These are phyloP conservation scores for Fraxinus albicans DNA, from an alignment of 305 asterid species.

Conservation along the genomic window DNA sequence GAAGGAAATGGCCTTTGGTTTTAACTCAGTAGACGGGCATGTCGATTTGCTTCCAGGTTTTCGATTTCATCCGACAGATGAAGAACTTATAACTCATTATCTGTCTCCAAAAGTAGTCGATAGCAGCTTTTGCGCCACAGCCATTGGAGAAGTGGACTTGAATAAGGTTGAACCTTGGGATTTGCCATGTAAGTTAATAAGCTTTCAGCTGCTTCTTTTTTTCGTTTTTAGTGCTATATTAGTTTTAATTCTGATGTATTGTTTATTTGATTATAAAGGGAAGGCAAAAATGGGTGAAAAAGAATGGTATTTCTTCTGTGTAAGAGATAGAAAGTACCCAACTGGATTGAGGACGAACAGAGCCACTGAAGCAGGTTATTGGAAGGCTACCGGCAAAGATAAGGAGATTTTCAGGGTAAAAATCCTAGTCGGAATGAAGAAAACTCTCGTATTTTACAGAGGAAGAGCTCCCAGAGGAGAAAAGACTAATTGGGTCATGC, in stretches of 20 bases:
- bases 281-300: constrained; percentile 87
- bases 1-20: constrained; percentile 39
- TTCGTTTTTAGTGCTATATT: background rate
- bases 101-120: constrained; percentile 63
- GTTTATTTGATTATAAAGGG: constrained; percentile 38
- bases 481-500: constrained; percentile 92
- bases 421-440: constrained; percentile 81
- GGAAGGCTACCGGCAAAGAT: constrained; percentile 98
- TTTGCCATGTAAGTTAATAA: constrained; percentile 67
- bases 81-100: constrained; percentile 84
- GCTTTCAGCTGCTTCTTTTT: too few species aligned
- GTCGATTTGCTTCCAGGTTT: constrained; percentile 87
- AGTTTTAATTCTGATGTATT: background rate
- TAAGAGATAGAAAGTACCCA: constrained; percentile 81
- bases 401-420: constrained; percentile 57
- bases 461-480: constrained; percentile 89
- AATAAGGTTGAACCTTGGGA: constrained; percentile 98
- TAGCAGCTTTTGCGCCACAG: constrained; percentile 37
- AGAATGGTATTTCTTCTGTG: constrained; percentile 91
- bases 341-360: constrained; percentile 87
- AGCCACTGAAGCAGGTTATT: constrained; percentile 87
- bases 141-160: constrained; percentile 82
- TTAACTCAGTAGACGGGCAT: constrained; percentile 30
- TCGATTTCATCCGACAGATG: constrained; percentile 90
- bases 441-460: constrained; percentile 78